Percentiles rank a stretch among this genome's conserved stretches.
Evolutionary conservation across 257 asterid genomes (phyloP).

Genomic region (Petunia secreta): DNA sequence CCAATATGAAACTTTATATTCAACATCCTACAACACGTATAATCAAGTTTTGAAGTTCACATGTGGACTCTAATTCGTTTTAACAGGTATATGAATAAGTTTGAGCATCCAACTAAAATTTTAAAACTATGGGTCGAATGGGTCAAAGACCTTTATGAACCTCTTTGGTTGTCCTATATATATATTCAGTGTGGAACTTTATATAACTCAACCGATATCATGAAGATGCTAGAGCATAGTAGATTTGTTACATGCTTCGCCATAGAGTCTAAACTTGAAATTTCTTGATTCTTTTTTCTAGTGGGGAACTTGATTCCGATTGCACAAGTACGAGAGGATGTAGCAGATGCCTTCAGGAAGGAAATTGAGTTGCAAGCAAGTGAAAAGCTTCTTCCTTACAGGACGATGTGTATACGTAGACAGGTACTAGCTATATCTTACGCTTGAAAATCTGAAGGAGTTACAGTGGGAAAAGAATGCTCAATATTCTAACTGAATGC

Average conservation of each 20-base stretch:
- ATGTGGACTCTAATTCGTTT: neutral
- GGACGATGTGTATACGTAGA: constrained; percentile 58
- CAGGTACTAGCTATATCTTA: constrained; percentile 41
- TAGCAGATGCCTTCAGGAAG: constrained; percentile 67
- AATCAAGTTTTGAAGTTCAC: neutral
- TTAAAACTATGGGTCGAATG: neutral
- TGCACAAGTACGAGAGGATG: constrained; percentile 77
- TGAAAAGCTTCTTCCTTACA: constrained; percentile 77
- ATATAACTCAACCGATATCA: neutral
- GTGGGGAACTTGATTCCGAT: constrained; percentile 85
- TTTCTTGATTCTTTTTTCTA: constrained; percentile 25
- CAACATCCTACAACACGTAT: neutral
- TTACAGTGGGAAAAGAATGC: neutral
- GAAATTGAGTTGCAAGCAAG: constrained; percentile 69
- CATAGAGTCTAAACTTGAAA: constrained; percentile 14
- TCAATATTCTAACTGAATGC: constrained; percentile 26
- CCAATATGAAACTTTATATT: neutral
- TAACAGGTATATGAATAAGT: neutral
- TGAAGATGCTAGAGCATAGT: neutral
- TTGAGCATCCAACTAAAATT: neutral
- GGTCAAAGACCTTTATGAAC: neutral
- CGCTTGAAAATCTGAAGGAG: neutral
- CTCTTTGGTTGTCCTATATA: neutral
- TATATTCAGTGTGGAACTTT: neutral
- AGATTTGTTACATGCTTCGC: neutral